Conservation (phyloP, 2,329 filamentous ascomycete species). For the Monosporascus cannonballus region DNA sequence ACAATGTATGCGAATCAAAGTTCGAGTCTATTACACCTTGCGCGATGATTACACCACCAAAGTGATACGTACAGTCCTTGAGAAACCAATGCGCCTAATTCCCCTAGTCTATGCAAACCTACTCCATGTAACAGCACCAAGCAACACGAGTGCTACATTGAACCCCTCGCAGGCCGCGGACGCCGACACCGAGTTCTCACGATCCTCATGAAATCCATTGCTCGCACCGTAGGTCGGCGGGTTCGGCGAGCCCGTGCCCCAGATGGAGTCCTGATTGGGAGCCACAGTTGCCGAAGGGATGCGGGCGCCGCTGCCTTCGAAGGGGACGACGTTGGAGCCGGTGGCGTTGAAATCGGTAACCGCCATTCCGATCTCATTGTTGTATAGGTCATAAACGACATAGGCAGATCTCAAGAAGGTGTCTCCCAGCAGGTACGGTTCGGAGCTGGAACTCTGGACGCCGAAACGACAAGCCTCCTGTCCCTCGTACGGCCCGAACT, state of each 20-base stretch:
- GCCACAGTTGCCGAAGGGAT: constrained; percentile 46
- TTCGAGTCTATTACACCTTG: no score
- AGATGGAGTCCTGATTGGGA: constrained; percentile 28
- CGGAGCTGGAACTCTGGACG: constrained; percentile 42
- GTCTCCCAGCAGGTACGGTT: constrained; percentile 47
- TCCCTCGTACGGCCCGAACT: constrained; percentile 35
- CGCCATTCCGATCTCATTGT: constrained; percentile 50
- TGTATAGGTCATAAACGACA: constrained; percentile 53
- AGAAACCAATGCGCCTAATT: no score
- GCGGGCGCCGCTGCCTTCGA: constrained; percentile 39
- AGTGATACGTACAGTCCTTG: no score
- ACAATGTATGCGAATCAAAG: no score
- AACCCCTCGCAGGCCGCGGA: constrained; percentile 16
- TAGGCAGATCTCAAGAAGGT: constrained; percentile 56
- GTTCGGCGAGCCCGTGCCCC: constrained; percentile 11
- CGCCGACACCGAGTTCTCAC: constrained; percentile 10
- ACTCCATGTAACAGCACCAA: no score
- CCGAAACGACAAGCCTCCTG: constrained; percentile 49
- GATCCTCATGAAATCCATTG: constrained; percentile 27
- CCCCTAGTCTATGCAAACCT: no score
- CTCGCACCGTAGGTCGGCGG: constrained; percentile 29
- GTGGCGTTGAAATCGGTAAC: constrained; percentile 51
- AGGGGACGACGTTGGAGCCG: constrained; percentile 41
- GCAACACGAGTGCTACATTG: constrained; percentile 3
- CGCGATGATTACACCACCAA: no score